These are phyloP conservation scores for Leccinum subfulvum DNA, from an alignment of 1,284 basidiomycete genomes.

Conservation along the genomic window DNA sequence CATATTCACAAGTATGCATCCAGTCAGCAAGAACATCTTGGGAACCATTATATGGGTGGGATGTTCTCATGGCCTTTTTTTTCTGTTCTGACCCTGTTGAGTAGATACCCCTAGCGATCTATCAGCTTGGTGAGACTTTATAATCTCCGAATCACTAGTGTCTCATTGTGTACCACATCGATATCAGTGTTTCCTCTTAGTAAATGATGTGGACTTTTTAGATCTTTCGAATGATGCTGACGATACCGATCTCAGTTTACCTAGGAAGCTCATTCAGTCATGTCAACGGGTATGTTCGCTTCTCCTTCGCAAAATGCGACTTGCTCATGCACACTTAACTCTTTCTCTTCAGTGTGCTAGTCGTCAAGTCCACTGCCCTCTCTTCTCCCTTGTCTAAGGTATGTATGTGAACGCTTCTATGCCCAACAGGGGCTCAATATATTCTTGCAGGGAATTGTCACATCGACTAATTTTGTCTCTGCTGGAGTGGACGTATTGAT, in stretches of 20 bases:
- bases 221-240: background rate
- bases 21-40: slow-evolving; percentile 15
- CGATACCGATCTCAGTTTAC: background rate
- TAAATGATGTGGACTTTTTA: background rate
- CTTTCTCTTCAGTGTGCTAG: background rate
- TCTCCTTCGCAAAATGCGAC: background rate
- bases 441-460: background rate
- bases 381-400: slow-evolving; percentile 1
- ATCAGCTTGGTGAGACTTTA: no score
- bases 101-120: slow-evolving; percentile 7
- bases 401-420: background rate
- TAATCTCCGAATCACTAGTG: no score
- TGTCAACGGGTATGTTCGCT: slow-evolving; percentile 4
- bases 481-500: slow-evolving; percentile 3
- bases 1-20: background rate
- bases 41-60: slow-evolving; percentile 12
- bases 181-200: background rate
- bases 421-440: background rate
- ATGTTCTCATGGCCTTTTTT: background rate
- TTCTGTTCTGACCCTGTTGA: background rate
- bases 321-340: background rate
- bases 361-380: background rate
- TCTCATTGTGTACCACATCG: slow-evolving; percentile 2
- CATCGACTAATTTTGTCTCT: background rate
- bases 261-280: background rate